These are phyloP conservation scores for Podaxis mareebaensis DNA, from an alignment of 768 basidiomycete genomes.

Conservation along the genomic window DNA sequence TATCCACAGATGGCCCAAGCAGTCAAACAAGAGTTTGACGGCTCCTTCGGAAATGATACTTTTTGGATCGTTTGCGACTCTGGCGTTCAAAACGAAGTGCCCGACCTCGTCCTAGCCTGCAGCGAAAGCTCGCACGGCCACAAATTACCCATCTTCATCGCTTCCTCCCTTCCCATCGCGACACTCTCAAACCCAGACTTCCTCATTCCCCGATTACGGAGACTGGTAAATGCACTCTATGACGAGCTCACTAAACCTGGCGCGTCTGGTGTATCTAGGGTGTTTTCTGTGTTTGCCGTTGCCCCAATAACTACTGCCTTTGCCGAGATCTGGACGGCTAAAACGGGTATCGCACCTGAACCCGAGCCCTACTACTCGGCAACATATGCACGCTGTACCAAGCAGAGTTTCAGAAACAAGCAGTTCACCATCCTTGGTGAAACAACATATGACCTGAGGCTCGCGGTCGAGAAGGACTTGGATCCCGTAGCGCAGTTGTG, in stretches of 20 bases:
- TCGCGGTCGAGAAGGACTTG: conserved; percentile 38
- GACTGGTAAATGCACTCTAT: conserved; percentile 38
- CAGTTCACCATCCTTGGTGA: conserved; percentile 20
- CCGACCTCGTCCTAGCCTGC: conserved; percentile 50
- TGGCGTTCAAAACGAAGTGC: background rate
- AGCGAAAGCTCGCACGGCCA: conserved; percentile 40
- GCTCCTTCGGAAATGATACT: background rate
- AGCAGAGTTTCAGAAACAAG: conserved; percentile 19
- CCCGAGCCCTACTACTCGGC: conserved; percentile 62
- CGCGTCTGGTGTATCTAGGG: conserved; percentile 30
- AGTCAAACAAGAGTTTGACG: background rate
- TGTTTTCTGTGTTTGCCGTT: conserved; percentile 69
- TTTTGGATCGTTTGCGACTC: conserved; percentile 8
- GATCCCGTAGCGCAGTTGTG: conserved; percentile 49
- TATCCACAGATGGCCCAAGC: conserved; percentile 6
- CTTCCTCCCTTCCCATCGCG: conserved; percentile 32
- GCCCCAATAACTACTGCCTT: conserved; percentile 48
- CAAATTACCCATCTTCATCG: conserved; percentile 54
- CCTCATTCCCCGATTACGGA: conserved; percentile 31
- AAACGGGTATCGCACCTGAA: conserved; percentile 41
- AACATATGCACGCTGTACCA: conserved; percentile 57
- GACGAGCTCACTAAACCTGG: conserved; percentile 23
- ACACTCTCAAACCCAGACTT: conserved; percentile 29
- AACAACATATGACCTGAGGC: conserved; percentile 37
- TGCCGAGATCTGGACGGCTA: conserved; percentile 44